Evolutionary conservation across 176 grass and related monocot genomes (phyloP), one percentile per base, ranked within the genome.

Genomic region (Guadua angustifolia): DNA sequence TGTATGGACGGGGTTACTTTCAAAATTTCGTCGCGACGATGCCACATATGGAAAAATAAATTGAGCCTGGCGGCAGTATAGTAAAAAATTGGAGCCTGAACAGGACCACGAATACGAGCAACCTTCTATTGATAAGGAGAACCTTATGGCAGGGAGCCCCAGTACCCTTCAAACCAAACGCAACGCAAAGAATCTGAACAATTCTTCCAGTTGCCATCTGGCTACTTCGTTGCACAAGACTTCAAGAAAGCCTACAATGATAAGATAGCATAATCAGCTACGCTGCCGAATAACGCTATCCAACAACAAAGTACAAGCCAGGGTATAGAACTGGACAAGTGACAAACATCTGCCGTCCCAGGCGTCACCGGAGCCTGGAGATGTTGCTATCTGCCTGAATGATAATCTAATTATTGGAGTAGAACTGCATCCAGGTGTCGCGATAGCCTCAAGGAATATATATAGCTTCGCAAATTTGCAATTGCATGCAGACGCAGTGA

Each of bases 321-420:
- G 16, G 26, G 40, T 4, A 52, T 33, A 66, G 18, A 35, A 45
- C 24, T 6, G 13, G 8, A 59, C 40, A 73, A 35, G 39, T 68
- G 79, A 90, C 88, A 68, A 86, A 58, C 74, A 40, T 6, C 32
- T 78, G 88, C 88, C 79, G 78, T 32, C 83, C 88, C 25, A 47
- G 18, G 35, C 88, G 72, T 86, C 78, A 82, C 46, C 18, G 3
- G 78, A 25, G 14, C 35, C 6, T 8, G 40, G 15, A 22, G 15
- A 18, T 0, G 42, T 15, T 58, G 38, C 22, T 33, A 43, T 58
- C 72, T 13, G 51, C 9, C 61, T 9, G 70, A 69, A 76, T 44
- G 83, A 89, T 86, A 71, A 56, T 7, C 44, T 76, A 63, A 70
- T 69, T 53, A 17, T 77, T 51, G 33, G 72, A 18, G 2, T 14